These are phyloP conservation scores for Ramaria sp. DNA, from an alignment of 768 basidiomycete species.

Conservation along the genomic window DNA sequence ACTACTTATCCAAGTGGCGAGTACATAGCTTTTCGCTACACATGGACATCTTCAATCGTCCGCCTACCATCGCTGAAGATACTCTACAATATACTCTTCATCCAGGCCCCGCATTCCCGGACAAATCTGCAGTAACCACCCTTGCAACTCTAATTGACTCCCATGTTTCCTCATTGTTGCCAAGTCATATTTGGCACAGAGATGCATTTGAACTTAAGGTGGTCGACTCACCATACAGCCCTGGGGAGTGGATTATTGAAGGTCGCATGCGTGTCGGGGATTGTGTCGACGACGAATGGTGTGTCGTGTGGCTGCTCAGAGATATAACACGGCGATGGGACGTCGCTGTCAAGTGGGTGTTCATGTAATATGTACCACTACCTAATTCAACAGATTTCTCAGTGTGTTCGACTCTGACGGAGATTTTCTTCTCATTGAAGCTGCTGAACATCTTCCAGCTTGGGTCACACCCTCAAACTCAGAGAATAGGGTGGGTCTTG, in stretches of 20 bases:
- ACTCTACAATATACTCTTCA: conserved; percentile 71
- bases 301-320: conserved; percentile 77
- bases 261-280: conserved; percentile 90
- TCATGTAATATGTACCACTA: conserved; percentile 1
- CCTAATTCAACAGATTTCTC: conserved; percentile 7
- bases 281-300: conserved; percentile 98
- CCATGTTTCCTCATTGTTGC: conserved; percentile 44
- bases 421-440: conserved; percentile 93
- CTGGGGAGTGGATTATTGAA: conserved; percentile 50
- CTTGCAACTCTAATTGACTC: conserved; percentile 58
- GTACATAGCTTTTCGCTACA: not conserved
- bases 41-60: conserved; percentile 65
- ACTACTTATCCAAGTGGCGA: too few species aligned
- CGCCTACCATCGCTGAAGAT: conserved; percentile 78
- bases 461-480: conserved; percentile 92
- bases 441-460: conserved; percentile 75
- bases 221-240: conserved; percentile 24
- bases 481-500: conserved; percentile 63
- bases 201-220: conserved; percentile 75
- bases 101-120: conserved; percentile 40
- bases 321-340: conserved; percentile 75
- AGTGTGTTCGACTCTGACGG: conserved; percentile 87
- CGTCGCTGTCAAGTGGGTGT: conserved; percentile 60
- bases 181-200: conserved; percentile 63
- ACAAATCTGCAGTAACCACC: conserved; percentile 50